phyloP scores from a whole-genome alignment of 2,329 filamentous ascomycete genomes.

The Lomentospora prolificans region DNA sequence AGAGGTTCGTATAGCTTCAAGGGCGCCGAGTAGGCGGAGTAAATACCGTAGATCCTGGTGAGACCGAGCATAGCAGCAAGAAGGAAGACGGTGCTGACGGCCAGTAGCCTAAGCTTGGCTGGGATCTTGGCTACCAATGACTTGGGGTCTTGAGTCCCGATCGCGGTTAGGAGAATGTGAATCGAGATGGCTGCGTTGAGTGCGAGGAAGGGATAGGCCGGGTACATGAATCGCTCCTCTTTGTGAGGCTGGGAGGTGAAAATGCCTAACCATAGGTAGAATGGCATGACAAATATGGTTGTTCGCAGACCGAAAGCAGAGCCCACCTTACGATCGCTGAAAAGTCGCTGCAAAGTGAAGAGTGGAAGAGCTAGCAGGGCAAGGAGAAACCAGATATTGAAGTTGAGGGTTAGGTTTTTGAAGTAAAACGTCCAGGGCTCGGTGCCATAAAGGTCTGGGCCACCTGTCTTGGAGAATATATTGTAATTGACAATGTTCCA shows the following conservation, averaged over 20 bases:
- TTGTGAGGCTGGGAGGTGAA: conserved; percentile 94
- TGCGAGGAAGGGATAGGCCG: conserved; percentile 80
- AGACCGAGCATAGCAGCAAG: conserved; percentile 56
- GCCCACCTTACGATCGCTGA: conserved; percentile 50
- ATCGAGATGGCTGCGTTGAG: conserved; percentile 80
- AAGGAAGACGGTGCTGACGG: conserved; percentile 51
- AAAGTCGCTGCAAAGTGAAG: conserved; percentile 60
- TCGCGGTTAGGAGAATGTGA: conserved; percentile 66
- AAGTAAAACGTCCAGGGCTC: conserved; percentile 97
- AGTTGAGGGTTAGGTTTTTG: conserved; percentile 84
- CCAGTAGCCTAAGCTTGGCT: conserved; percentile 59
- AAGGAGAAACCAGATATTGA: conserved; percentile 86
- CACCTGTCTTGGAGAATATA: conserved; percentile 71
- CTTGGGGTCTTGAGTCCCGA: conserved; percentile 61
- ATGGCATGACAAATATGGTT: conserved; percentile 69
- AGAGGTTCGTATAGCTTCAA: conserved; percentile 61
- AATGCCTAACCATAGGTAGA: conserved; percentile 89
- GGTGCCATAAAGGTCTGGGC: conserved; percentile 87
- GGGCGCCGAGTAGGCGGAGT: conserved; percentile 76
- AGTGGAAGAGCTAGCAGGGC: conserved; percentile 67
- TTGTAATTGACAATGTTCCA: conserved; percentile 97
- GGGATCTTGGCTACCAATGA: conserved; percentile 63
- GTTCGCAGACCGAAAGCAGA: conserved; percentile 65
- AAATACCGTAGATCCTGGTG: conserved; percentile 64
- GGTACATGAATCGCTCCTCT: conserved; percentile 98